phyloP scores from a whole-genome alignment of 768 basidiomycete species.

The Neoboletus magnificus region DNA sequence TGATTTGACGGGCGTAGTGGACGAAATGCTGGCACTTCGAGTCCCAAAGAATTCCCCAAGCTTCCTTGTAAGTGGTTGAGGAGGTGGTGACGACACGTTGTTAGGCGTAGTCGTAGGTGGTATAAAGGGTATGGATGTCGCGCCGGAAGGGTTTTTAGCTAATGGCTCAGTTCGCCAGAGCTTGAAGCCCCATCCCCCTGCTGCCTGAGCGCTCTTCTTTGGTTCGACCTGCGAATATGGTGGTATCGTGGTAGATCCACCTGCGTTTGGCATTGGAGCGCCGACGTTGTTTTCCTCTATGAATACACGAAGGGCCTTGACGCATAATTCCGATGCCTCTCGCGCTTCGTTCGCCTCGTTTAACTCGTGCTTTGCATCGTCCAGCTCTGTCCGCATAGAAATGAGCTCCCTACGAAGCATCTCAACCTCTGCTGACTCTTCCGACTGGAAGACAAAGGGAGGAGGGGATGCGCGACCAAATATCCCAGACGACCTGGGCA shows the following conservation, averaged over 20 bases:
- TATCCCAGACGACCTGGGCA: constrained; percentile 44
- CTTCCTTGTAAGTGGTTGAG: constrained; percentile 57
- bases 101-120: constrained; percentile 19
- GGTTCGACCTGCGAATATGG: constrained; percentile 31
- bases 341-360: constrained; percentile 77
- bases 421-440: constrained; percentile 48
- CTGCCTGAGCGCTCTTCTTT: constrained; percentile 28
- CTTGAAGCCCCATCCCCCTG: constrained; percentile 65
- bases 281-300: constrained; percentile 74
- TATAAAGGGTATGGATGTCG: constrained; percentile 29
- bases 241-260: constrained; percentile 15
- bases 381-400: constrained; percentile 54
- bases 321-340: constrained; percentile 84
- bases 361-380: constrained; percentile 63
- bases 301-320: constrained; percentile 77
- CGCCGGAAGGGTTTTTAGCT: constrained; percentile 25
- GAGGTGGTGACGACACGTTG: constrained; percentile 23
- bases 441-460: constrained; percentile 30
- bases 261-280: constrained; percentile 12
- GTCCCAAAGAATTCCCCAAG: constrained; percentile 69
- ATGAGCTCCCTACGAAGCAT: constrained; percentile 58
- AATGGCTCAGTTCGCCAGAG: constrained; percentile 53
- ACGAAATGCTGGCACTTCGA: constrained; percentile 48
- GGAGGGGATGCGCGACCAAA: constrained; percentile 52
- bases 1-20: constrained; percentile 31